Evolutionary conservation across 768 basidiomycete species (phyloP), one percentile per base, ranked within the genome.

Genomic region (Boletus rubroflammeus): DNA sequence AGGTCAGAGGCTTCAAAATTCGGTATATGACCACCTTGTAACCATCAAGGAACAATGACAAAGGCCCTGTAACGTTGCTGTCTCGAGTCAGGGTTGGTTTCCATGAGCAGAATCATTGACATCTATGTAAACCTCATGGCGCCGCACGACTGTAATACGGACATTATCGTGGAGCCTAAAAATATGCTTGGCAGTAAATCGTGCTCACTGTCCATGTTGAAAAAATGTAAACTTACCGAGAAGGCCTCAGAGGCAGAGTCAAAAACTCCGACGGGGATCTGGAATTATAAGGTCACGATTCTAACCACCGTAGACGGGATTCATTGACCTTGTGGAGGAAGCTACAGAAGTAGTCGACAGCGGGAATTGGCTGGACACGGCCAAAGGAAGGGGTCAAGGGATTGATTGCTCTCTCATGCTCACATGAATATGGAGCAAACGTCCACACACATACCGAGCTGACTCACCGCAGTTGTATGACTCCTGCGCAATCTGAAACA

Each of bases 111-210:
- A 39, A 17, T 8, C 21, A n/a, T 5, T 43, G 39, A n/a, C 15
- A 35, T 8, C 28, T 32, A 52, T 51, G 38, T 15, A 14, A 35
- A 32, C 31, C 15, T 53, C 9, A 28, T 41, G 5, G 21, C 29
- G 38, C n/a, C 25, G 21, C 26, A 53, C 17, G 19, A 40, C n/a
- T 19, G 28, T 19, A 15, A 19, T 29, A 15, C 45, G 32, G 41
- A 51, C 28, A 36, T 54, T 23, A 50, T 54, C 31, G 47, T 50
- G 53, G 47, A 38, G 29, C 19, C 29, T 28, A 28, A 29, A 35
- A 32, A 25, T 26, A 35, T 36, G 44, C 45, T 19, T 46, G 29
- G 29, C 29, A 15, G 28, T 26, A 28, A 6, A 17, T 15, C 10
- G 17, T 46, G 29, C n/a, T 46, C 45, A 46, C 15, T 17, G 17